Percentiles rank a stretch among this genome's conserved stretches.
Evolutionary conservation across 768 basidiomycete species (phyloP).

Genomic region (Baorangia bicolor): DNA sequence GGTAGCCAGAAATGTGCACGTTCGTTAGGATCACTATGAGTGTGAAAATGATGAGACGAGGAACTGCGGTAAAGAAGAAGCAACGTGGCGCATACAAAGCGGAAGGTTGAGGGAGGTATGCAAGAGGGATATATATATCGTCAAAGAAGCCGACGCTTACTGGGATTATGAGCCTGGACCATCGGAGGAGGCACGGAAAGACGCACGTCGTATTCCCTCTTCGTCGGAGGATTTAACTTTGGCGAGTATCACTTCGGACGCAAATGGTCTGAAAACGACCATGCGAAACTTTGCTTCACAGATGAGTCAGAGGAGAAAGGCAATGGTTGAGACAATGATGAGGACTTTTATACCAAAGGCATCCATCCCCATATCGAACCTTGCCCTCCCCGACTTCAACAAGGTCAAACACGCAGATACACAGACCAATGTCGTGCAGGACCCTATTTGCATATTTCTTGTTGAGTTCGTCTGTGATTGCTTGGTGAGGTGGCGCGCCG

Average conservation of each 20-base stretch:
- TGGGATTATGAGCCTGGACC: slow-evolving; percentile 30
- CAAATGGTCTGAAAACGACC: slow-evolving; percentile 89
- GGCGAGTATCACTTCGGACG: slow-evolving; percentile 85
- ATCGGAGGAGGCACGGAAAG: background rate
- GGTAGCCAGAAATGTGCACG: slow-evolving; percentile 84
- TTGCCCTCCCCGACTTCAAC: slow-evolving; percentile 86
- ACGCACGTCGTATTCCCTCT: slow-evolving; percentile 79
- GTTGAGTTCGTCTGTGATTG: slow-evolving; percentile 84
- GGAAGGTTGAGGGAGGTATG: slow-evolving; percentile 77
- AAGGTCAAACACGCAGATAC: slow-evolving; percentile 87
- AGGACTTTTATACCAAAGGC: slow-evolving; percentile 89
- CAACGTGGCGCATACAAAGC: slow-evolving; percentile 57
- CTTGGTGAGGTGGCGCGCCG: slow-evolving; percentile 70
- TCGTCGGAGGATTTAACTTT: slow-evolving; percentile 87
- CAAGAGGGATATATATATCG: slow-evolving; percentile 82
- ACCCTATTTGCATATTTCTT: slow-evolving; percentile 95
- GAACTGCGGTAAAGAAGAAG: background rate
- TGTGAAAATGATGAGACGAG: background rate
- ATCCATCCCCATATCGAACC: slow-evolving; percentile 92
- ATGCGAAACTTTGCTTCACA: slow-evolving; percentile 79
- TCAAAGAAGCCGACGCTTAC: slow-evolving; percentile 92
- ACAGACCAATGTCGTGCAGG: slow-evolving; percentile 88
- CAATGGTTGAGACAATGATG: background rate
- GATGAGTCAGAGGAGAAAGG: background rate
- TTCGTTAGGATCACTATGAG: slow-evolving; percentile 71